Base-by-base conservation (phyloP, 225 moss, liverwort and hornwort species). In the Ulota crispa region DNA sequence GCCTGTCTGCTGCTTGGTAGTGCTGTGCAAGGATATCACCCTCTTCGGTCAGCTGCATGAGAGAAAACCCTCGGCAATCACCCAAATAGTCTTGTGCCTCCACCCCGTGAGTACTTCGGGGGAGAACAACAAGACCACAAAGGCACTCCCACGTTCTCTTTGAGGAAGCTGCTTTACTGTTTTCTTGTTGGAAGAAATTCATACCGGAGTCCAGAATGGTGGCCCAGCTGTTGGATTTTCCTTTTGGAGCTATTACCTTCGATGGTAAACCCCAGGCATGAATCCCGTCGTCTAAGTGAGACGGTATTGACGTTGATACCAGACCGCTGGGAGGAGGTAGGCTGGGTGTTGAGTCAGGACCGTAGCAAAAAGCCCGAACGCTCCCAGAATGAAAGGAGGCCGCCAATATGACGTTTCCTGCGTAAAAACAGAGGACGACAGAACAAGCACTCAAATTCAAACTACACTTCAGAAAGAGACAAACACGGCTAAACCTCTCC, bases 401-500 rank as follows among this genome's bases (percentile, higher is more conserved):
- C 74, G 98, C 98, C 70, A 99, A n/a, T 82, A 99, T 92, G 75
- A 79, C 87, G 64, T 91, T 92, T 39, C 98, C 95, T 99, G 92
- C 47, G 34, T 64, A 82, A 64, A 72, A 78, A 53, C 23, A 34
- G 39, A 78, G 57, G 42, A 59, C 75, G 84, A 59, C 82, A 67
- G 70, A 77, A n/a, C 76, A 41, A 73, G 56, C 47, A 77, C 75
- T 27, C 32, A 39, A 79, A n/a, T 20, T 47, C 34, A 31, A 45
- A 34, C 26, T 36, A 14, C 21, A 83, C 60, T 26, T n/a, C 30
- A 42, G 53, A 18, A 34, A 72, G n/a, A 28, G 76, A 75, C 23
- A 15, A 24, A 71, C 23, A 67, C 14, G 36, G 66, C 28, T 27
- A 36, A 37, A 32, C 18, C 30, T 24, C 31, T 66, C 72, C 71